phyloP scores from a whole-genome alignment of 139 green algal genomes.

The Tetradesmus lagerheimii region DNA sequence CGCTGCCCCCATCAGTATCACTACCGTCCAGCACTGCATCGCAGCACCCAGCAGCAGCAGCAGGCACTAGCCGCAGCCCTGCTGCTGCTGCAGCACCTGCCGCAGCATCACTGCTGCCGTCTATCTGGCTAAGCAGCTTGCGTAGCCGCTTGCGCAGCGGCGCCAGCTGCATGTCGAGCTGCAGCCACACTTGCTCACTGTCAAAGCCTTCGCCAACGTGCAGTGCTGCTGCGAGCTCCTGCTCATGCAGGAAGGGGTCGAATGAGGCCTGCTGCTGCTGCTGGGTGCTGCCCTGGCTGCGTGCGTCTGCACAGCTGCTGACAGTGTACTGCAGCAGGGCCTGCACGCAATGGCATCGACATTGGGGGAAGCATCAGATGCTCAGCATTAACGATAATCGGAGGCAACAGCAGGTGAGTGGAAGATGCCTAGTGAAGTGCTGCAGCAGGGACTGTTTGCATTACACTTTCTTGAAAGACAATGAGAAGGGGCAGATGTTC shows the following conservation, averaged over 20 bases:
- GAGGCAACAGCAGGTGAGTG: background rate
- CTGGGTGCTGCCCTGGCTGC: background rate
- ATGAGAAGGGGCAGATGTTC: too few relatives aligned
- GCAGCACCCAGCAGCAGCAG: constrained; percentile 51
- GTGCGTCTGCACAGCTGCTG: background rate
- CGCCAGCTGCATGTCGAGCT: constrained; percentile 37
- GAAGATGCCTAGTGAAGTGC: too few relatives aligned
- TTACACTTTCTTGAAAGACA: too few relatives aligned
- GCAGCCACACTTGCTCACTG: constrained; percentile 63
- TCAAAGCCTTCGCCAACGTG: constrained; percentile 64
- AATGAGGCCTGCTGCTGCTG: background rate
- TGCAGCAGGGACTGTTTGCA: too few relatives aligned
- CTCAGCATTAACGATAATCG: background rate
- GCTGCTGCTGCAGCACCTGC: background rate
- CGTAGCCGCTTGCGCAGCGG: constrained; percentile 9
- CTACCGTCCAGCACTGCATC: constrained; percentile 52
- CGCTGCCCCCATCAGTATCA: constrained; percentile 18
- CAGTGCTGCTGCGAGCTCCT: constrained; percentile 37
- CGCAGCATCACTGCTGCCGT: background rate
- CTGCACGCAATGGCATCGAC: background rate
- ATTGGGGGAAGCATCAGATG: background rate
- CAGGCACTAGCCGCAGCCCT: constrained; percentile 47
- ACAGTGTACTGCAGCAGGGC: constrained; percentile 46
- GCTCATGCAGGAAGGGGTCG: constrained; percentile 45
- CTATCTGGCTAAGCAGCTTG: background rate